Percentiles rank a stretch among this genome's conserved stretches.
These are phyloP conservation scores for Malus sylvestris DNA, from an alignment of 306 rosid genomes.

Conservation along the genomic window DNA sequence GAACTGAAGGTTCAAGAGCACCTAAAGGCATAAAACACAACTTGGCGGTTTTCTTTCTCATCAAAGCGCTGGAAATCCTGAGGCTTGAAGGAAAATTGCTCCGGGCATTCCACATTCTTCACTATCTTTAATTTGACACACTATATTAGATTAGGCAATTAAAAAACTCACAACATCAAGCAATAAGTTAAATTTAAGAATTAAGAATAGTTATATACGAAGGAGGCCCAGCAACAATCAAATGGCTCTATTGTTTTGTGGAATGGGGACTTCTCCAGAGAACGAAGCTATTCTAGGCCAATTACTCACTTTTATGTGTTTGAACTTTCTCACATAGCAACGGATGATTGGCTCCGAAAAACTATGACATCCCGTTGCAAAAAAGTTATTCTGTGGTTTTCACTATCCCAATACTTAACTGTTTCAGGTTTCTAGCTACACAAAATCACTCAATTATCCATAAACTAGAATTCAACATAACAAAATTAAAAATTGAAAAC, in stretches of 20 bases:
- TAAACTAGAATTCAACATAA: background rate
- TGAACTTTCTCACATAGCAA: background rate
- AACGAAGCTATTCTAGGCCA: background rate
- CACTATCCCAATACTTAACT: background rate
- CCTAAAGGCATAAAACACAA: background rate
- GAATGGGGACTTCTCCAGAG: no score
- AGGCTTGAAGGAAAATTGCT: constrained; percentile 64
- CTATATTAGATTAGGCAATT: background rate
- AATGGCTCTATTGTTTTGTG: no score
- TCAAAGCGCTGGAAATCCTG: constrained; percentile 78
- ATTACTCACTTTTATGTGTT: background rate
- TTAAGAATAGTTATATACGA: background rate
- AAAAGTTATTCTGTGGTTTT: no score
- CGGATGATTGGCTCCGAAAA: background rate
- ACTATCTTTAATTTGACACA: constrained; percentile 32
- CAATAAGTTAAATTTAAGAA: background rate
- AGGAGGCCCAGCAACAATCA: background rate
- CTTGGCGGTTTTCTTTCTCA: constrained; percentile 39
- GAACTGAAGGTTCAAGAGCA: background rate
- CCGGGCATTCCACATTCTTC: constrained; percentile 70
- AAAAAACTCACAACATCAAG: background rate
- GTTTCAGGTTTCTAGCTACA: background rate
- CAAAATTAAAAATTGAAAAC: background rate
- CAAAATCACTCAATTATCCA: background rate
- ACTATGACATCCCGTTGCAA: background rate